phyloP scores from a whole-genome alignment of 2,329 filamentous ascomycete species.

The Xenoacremonium recifei region DNA sequence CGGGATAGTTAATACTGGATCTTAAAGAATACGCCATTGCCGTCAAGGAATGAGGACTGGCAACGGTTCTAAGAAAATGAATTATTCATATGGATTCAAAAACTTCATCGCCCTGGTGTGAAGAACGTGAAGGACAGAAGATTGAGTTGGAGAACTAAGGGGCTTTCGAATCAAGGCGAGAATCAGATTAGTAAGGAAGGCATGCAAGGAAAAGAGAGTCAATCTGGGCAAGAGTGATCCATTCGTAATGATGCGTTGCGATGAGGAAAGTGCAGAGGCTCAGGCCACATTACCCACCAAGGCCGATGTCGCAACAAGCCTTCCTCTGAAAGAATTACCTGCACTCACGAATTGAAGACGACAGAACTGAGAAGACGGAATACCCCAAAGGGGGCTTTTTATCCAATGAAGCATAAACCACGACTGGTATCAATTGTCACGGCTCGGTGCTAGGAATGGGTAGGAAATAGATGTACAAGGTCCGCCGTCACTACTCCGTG shows the following conservation, averaged over 20 bases:
- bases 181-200: background rate
- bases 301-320: too few relatives aligned
- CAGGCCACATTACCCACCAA: too few relatives aligned
- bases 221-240: slow-evolving; percentile 2
- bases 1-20: slow-evolving; percentile 5
- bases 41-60: slow-evolving; percentile 2
- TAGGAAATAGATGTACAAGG: slow-evolving; percentile 44
- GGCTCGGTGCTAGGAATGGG: slow-evolving; percentile 33
- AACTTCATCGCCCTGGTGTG: slow-evolving; percentile 3
- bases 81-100: slow-evolving; percentile 8
- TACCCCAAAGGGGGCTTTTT: too few relatives aligned
- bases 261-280: too few relatives aligned
- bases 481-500: slow-evolving; percentile 40
- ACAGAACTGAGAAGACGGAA: slow-evolving; percentile 11
- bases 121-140: background rate
- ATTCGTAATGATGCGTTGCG: too few relatives aligned
- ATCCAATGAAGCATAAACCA: slow-evolving; percentile 25
- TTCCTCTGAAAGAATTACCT: slow-evolving; percentile 22
- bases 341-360: slow-evolving; percentile 6
- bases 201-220: background rate
- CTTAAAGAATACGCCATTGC: slow-evolving; percentile 14
- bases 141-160: too few relatives aligned
- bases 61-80: slow-evolving; percentile 2
- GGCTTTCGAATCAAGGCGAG: too few relatives aligned
- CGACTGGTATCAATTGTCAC: slow-evolving; percentile 36